phyloP scores from a whole-genome alignment of 108 stramenopile species.

The Nannochloropsis granulata region DNA sequence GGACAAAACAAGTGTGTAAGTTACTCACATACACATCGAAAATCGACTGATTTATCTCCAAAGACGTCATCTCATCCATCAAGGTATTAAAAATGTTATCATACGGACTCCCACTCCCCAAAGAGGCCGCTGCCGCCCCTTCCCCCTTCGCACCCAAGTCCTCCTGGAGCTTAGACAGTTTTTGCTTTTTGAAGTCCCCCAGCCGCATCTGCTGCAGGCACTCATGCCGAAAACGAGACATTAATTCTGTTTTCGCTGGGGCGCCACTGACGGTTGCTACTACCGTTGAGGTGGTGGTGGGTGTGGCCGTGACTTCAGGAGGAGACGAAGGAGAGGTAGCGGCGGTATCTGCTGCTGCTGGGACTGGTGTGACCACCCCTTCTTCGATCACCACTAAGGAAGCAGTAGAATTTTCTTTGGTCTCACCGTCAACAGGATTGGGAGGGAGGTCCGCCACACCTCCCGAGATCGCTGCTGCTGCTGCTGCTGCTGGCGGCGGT shows the following conservation, averaged over 20 bases:
- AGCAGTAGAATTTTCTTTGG: no score
- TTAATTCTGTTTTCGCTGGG: neutral
- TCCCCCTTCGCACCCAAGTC: neutral
- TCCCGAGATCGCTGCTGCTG: no score
- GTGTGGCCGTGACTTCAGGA: no score
- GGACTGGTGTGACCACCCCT: no score
- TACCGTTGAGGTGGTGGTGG: neutral
- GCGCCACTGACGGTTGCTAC: neutral
- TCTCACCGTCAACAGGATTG: no score
- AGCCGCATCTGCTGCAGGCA: neutral
- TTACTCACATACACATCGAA: neutral
- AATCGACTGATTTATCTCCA: neutral
- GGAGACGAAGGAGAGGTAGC: no score
- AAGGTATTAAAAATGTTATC: neutral
- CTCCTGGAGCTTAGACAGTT: neutral
- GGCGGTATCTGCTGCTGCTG: no score
- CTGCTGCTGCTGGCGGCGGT: no score
- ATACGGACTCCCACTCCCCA: neutral
- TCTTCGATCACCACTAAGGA: no score
- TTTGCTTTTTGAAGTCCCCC: neutral
- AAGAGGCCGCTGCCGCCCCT: neutral
- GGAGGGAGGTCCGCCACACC: no score
- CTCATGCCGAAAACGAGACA: neutral
- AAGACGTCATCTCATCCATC: neutral
- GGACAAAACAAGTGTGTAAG: neutral